These are phyloP conservation scores for Lachnellula subtilissima DNA, from an alignment of 2,329 filamentous ascomycete genomes.

Conservation along the genomic window DNA sequence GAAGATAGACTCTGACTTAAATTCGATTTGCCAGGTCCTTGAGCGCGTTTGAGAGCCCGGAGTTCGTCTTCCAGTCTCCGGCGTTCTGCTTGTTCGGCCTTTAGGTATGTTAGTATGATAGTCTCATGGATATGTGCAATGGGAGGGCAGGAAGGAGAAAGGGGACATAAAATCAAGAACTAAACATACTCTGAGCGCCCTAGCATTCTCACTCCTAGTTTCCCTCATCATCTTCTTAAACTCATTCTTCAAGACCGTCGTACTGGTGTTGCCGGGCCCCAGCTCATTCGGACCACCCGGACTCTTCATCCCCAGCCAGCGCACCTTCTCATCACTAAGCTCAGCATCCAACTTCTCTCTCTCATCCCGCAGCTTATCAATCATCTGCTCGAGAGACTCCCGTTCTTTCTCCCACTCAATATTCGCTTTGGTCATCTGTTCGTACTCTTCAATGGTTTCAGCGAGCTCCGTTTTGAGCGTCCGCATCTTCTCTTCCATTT, in stretches of 20 bases:
- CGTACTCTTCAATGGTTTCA: constrained; percentile 65
- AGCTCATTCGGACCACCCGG: constrained; percentile 39
- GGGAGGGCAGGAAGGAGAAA: constrained; percentile 19
- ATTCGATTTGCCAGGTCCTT: constrained; percentile 32
- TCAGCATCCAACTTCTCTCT: constrained; percentile 59
- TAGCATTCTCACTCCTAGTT: constrained; percentile 60
- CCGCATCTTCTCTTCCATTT: constrained; percentile 34
- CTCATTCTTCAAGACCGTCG: constrained; percentile 65
- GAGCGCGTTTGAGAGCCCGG: constrained; percentile 39
- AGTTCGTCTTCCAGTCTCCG: constrained; percentile 61
- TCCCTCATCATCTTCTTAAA: constrained; percentile 81
- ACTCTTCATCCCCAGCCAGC: constrained; percentile 57
- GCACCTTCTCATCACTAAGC: constrained; percentile 62
- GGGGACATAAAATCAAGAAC: background rate
- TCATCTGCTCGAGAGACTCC: constrained; percentile 56
- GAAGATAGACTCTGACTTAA: constrained; percentile 27
- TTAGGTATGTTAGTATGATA: constrained; percentile 14
- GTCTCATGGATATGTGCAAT: constrained; percentile 1
- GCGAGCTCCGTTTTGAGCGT: constrained; percentile 60
- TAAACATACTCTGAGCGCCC: constrained; percentile 56
- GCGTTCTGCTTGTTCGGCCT: constrained; percentile 70
- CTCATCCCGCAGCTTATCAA: constrained; percentile 60
- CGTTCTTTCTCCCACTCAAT: constrained; percentile 69
- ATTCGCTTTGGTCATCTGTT: constrained; percentile 63
- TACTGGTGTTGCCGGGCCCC: constrained; percentile 46